phyloP scores from a whole-genome alignment of 1,284 basidiomycete genomes.

The Cryptococcus sp. region DNA sequence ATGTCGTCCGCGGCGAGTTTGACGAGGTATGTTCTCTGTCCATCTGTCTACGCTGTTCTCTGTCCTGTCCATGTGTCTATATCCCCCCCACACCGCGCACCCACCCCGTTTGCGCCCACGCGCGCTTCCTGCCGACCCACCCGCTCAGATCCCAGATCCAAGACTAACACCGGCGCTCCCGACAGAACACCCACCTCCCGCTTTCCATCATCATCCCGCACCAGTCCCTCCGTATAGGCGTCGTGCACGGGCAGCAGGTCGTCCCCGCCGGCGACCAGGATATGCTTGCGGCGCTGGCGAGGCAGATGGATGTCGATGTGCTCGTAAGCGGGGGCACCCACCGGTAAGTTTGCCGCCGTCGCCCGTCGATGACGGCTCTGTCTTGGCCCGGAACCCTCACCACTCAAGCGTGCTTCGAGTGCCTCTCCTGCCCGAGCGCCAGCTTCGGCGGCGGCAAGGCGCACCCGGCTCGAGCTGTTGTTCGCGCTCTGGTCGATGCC shows the following conservation, averaged over 20 bases:
- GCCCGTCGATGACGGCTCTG: slow-evolving; percentile 1
- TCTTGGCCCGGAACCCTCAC: too few species aligned
- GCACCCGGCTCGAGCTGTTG: too few species aligned
- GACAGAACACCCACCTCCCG: slow-evolving; percentile 61
- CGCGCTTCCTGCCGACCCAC: neutral
- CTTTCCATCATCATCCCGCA: slow-evolving; percentile 78
- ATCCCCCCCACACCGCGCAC: neutral
- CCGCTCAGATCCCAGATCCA: too few species aligned
- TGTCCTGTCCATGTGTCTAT: neutral
- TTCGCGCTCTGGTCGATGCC: too few species aligned
- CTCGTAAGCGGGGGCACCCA: slow-evolving; percentile 92
- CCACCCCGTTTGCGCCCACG: neutral
- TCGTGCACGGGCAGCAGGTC: slow-evolving; percentile 92
- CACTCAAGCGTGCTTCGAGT: neutral
- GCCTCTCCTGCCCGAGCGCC: neutral
- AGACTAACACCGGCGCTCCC: neutral
- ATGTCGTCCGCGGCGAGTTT: slow-evolving; percentile 90
- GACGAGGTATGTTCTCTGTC: slow-evolving; percentile 70
- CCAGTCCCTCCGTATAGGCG: slow-evolving; percentile 74
- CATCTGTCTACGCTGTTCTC: neutral
- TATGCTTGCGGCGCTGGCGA: slow-evolving; percentile 77
- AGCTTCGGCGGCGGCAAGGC: too few species aligned
- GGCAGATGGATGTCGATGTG: slow-evolving; percentile 97
- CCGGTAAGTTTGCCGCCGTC: too few species aligned
- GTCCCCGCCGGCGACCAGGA: slow-evolving; percentile 90